phyloP scores from a whole-genome alignment of 2,329 filamentous ascomycete genomes.

The Aspergillus aculeatinus region DNA sequence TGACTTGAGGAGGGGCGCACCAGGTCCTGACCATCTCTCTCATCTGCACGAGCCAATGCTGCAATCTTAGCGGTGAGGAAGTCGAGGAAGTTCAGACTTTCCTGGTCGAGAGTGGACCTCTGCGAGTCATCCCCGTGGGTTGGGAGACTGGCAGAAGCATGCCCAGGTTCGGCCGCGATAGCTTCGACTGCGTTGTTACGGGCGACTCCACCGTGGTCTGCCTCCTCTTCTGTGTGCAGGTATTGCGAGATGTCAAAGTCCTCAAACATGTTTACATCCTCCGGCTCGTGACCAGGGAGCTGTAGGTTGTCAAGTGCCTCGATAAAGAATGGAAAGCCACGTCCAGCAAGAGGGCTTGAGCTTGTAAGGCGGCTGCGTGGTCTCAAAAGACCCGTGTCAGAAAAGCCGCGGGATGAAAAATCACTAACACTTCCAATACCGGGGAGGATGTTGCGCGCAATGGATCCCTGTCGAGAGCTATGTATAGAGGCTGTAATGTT shows the following conservation, averaged over 20 bases:
- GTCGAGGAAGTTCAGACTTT: slow-evolving; percentile 62
- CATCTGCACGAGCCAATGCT: slow-evolving; percentile 16
- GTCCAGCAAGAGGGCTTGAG: slow-evolving; percentile 61
- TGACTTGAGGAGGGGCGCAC: not conserved
- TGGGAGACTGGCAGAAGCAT: slow-evolving; percentile 5
- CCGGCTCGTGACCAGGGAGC: slow-evolving; percentile 21
- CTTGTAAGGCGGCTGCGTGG: slow-evolving; percentile 56
- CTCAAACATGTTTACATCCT: slow-evolving; percentile 26
- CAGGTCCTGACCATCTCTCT: slow-evolving; percentile 15
- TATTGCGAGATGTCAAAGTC: slow-evolving; percentile 33
- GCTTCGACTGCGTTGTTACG: slow-evolving; percentile 22
- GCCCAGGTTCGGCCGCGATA: slow-evolving; percentile 31
- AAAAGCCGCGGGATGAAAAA: slow-evolving; percentile 28
- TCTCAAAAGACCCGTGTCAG: slow-evolving; percentile 33
- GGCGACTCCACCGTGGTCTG: not conserved
- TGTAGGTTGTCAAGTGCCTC: slow-evolving; percentile 26
- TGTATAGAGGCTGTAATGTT: slow-evolving; percentile 59
- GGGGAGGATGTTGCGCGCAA: slow-evolving; percentile 29
- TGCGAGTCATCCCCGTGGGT: slow-evolving; percentile 44
- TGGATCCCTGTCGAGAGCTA: slow-evolving; percentile 51
- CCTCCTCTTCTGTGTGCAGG: slow-evolving; percentile 34
- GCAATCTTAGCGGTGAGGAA: slow-evolving; percentile 55
- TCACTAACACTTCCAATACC: slow-evolving; percentile 39
- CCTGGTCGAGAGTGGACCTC: slow-evolving; percentile 54
- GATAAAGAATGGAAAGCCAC: slow-evolving; percentile 39